A percentile compares a stretch with the other conserved stretches of the same genome.
Evolutionary conservation across 73 alveolate species (phyloP).

Genomic region (Symbiodinium pilosum): DNA sequence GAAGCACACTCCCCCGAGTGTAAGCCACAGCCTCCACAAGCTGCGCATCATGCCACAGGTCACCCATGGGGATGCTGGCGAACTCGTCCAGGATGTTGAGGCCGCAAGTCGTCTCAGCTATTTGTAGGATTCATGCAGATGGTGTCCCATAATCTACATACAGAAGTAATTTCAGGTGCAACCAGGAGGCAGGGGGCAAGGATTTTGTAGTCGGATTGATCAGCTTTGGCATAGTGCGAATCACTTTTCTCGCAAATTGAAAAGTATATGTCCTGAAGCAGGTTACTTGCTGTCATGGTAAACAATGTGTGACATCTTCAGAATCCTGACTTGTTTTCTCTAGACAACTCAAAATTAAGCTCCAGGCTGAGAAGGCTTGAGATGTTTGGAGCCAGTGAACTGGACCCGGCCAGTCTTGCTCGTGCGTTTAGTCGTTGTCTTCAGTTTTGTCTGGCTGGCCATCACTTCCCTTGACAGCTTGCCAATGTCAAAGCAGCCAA

Average conservation of each 20-base stretch:
- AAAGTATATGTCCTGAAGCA: neutral
- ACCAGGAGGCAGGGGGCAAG: neutral
- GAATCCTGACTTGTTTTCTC: too few species aligned
- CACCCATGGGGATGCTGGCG: neutral
- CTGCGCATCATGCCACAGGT: neutral
- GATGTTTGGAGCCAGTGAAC: neutral
- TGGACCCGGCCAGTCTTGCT: neutral
- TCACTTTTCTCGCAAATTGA: neutral
- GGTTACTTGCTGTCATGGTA: neutral
- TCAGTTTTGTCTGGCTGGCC: neutral
- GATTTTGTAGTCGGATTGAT: neutral
- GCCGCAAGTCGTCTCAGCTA: neutral
- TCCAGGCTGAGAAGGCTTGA: neutral
- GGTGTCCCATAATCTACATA: neutral
- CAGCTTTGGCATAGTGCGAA: neutral
- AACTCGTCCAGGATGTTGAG: neutral
- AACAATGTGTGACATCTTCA: too few species aligned
- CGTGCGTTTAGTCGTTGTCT: neutral
- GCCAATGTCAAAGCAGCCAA: neutral
- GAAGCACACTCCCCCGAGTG: neutral
- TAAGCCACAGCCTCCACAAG: neutral
- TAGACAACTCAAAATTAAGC: too few species aligned
- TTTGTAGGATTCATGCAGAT: neutral
- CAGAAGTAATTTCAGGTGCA: too few species aligned
- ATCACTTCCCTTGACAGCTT: too few species aligned